Evolutionary conservation across 2,329 filamentous ascomycete genomes (phyloP).

Genomic region (Ascochyta viciae-villosae): DNA sequence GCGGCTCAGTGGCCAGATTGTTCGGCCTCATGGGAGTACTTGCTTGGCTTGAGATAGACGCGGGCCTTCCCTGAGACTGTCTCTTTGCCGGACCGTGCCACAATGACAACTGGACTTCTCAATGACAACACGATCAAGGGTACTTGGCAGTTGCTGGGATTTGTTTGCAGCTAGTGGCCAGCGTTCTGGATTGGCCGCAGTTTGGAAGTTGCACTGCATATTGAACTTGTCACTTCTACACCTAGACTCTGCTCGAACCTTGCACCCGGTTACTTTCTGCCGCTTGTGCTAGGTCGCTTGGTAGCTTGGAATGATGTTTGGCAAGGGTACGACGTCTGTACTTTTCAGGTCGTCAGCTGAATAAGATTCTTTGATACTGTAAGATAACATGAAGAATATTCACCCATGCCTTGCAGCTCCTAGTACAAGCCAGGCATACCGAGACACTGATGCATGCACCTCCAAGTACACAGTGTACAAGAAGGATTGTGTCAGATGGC

Average conservation of each 20-base stretch:
- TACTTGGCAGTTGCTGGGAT: not conserved
- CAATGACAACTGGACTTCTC: conserved; percentile 2
- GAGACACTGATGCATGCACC: not conserved
- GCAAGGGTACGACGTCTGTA: not conserved
- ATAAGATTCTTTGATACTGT: conserved; percentile 2
- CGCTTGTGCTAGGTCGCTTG: conserved; percentile 7
- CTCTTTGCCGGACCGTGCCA: not conserved
- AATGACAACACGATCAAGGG: conserved; percentile 13
- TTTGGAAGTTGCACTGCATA: conserved; percentile 11
- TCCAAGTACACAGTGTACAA: not conserved
- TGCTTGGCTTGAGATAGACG: conserved; percentile 6
- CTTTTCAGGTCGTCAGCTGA: conserved; percentile 2
- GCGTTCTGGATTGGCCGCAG: conserved; percentile 6
- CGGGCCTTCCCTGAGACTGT: not conserved
- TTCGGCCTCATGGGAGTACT: conserved; percentile 9
- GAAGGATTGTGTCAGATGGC: conserved; percentile 1
- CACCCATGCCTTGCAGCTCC: not conserved
- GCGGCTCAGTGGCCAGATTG: not conserved
- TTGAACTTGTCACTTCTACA: conserved; percentile 9
- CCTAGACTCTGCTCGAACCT: conserved; percentile 1
- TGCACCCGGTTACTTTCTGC: conserved; percentile 1
- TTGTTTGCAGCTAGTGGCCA: not conserved
- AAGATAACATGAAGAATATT: not conserved
- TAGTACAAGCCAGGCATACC: not conserved
- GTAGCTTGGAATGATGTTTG: not conserved